A percentile compares a stretch with the other conserved stretches of the same genome.
phyloP scores from a whole-genome alignment of 805 yeast species.

The Dipodascus albidus region DNA sequence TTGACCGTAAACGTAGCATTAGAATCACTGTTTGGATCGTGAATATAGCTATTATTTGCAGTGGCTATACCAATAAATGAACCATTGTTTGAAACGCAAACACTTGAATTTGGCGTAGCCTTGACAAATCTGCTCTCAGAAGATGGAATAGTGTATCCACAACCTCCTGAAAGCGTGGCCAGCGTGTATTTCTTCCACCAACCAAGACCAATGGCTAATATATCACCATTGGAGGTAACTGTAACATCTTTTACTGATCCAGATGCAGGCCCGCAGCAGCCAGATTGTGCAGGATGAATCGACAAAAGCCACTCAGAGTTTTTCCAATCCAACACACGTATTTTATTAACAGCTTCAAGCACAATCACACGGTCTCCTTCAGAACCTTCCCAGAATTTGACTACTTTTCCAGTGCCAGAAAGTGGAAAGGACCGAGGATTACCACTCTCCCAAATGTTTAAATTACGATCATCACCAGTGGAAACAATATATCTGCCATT shows the following conservation, averaged over 20 bases:
- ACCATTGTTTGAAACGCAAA: background rate
- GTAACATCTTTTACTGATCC: conserved; percentile 15
- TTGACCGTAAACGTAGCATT: background rate
- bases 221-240: conserved; percentile 13
- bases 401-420: conserved; percentile 18
- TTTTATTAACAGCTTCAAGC: conserved; percentile 24
- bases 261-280: conserved; percentile 10
- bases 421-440: conserved; percentile 10
- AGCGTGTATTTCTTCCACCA: conserved; percentile 25
- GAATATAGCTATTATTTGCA: background rate
- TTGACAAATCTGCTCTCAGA: conserved; percentile 16
- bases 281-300: conserved; percentile 22
- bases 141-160: conserved; percentile 24
- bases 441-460: conserved; percentile 23
- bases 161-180: conserved; percentile 22
- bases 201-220: conserved; percentile 26
- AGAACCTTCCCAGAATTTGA: conserved; percentile 26
- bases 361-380: conserved; percentile 25
- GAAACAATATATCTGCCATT: conserved; percentile 21
- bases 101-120: background rate
- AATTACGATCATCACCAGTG: conserved; percentile 23
- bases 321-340: conserved; percentile 27
- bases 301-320: conserved; percentile 22
- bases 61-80: background rate
- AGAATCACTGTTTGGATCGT: background rate